Percentiles rank a stretch among this genome's conserved stretches.
Conservation (phyloP, 139 green algal genomes). For the Chlorella sp. region DNA sequence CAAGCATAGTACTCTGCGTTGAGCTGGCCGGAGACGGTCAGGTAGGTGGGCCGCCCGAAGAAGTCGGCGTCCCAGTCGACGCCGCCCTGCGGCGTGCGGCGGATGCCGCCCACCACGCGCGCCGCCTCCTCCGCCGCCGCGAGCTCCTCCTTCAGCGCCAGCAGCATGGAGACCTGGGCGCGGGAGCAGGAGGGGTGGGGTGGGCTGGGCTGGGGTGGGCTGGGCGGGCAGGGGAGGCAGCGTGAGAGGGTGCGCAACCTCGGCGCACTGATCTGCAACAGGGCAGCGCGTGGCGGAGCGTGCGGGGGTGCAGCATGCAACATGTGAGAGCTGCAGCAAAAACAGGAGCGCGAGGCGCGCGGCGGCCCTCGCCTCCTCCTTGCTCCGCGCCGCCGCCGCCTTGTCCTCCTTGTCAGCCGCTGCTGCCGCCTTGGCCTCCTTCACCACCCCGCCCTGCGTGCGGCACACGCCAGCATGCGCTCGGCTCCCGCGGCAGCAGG, state of each 20-base stretch:
- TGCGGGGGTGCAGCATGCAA: too few species aligned
- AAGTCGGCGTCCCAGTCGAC: slow-evolving; percentile 97
- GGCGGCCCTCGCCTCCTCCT: slow-evolving; percentile 35
- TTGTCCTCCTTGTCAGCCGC: slow-evolving; percentile 33
- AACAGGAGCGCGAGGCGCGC: too few species aligned
- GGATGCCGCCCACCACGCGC: slow-evolving; percentile 48
- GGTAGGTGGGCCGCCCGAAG: slow-evolving; percentile 87
- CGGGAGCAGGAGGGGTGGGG: too few species aligned
- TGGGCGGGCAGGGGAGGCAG: too few species aligned
- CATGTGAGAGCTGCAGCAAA: too few species aligned
- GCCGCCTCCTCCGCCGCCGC: slow-evolving; percentile 57
- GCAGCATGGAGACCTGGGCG: too few species aligned
- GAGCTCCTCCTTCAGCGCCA: slow-evolving; percentile 75
- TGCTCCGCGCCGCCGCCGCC: slow-evolving; percentile 15
- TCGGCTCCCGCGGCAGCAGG: too few species aligned
- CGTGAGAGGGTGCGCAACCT: too few species aligned
- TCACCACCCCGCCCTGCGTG: slow-evolving; percentile 68
- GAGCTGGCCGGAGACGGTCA: slow-evolving; percentile 95
- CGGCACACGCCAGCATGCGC: too few species aligned
- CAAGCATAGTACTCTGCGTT: slow-evolving; percentile 90
- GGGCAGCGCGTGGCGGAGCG: too few species aligned
- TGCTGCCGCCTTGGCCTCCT: slow-evolving; percentile 74
- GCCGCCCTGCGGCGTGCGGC: slow-evolving; percentile 38
- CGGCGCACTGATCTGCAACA: too few species aligned
- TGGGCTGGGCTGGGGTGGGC: too few species aligned